Evolutionary conservation across 2,329 filamentous ascomycete genomes (phyloP), one percentile per base, ranked within the genome.

Genomic region (Harringtonia aguacate): DNA sequence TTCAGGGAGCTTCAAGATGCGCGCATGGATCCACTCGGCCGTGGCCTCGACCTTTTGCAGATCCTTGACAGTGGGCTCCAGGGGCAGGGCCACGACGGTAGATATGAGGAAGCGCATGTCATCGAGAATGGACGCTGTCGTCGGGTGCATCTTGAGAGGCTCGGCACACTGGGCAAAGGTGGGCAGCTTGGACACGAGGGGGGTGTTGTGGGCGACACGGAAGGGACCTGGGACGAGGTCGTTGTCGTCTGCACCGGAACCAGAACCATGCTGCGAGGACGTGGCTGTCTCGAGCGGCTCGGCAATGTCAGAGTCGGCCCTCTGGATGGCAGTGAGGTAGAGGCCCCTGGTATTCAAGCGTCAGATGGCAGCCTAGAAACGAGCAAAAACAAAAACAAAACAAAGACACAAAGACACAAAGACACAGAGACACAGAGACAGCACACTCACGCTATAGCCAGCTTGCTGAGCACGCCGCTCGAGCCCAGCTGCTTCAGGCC

Each of bases 41-140:
- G 62, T 63, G 0, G 57, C 56, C 22, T 57, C 53, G 2, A 74
- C 56, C 37, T 63, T 63, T 14, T 63, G 54, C 3, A 67, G 52
- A 27, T 69, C 60, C 21, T 62, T 61, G 0, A 50, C 28, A 0
- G 61, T 58, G 3, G 67, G 53, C 0, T 56, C 37, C 2, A 52
- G 46, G 0, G 68, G 62, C n/a, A 72, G 55, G 1, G 59, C 54
- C 6, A 70, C 48, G 0, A 73, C 63, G 3, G 63, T 55, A 13
- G 60, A 54, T n/a, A 73, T 58, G 2, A 76, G 56, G 20, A 65
- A 65, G 5, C 71, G 64, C 56, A 73, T 65, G 39, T 72, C 66
- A 43, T 76, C 72, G 3, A 76, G 63, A 41, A 76, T 69, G 14
- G 64, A 60, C 5, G 70, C 69, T 1, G 68, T 69, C 41, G 60